Evolutionary conservation across 164 flowering plant species (phyloP), one percentile per base, ranked within the genome.

Genomic region (Tetracentron sinense): DNA sequence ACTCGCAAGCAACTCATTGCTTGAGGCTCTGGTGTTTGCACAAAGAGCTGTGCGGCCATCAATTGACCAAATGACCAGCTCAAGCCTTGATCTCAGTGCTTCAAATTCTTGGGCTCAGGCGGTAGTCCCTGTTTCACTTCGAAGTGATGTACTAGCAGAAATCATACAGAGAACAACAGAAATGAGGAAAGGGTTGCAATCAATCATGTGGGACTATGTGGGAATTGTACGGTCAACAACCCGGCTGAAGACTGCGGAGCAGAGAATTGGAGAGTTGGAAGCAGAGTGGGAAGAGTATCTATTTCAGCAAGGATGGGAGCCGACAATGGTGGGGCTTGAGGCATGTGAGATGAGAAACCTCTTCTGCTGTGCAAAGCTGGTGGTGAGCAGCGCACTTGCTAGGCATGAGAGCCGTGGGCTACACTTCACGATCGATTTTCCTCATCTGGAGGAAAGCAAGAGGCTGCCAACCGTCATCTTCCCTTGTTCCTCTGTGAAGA

Each of bases 331-430:
- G 55, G 88, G 84, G 25, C 74, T 83, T 7, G 96, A 94, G 78
- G 93, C 85, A 20, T 86, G 95, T 62, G 96, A 94, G 72, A 83
- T 91, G 97, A 79, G 99, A 75, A 94, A 94, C 74, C 83, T 94
- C 19, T 85, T 94, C 30, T 89, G 97, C 65, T 91, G 97, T 61
- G 91, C 97, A 20, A 89, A 88, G 75, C 75, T 94, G 59, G 97
- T 94, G 0, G 86, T 91, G 26, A 91, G 87, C 74, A 94, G 99
- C 60, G 97, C 99, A 1, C 84, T 91, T 2, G 65, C 97, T 0
- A 82, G 99, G 77, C 97, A 82, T 16, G 99, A 94, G 67, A 94
- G 99, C 68, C 90, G 96, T 7, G 99, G 99, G 31, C 96, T 94
- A 26, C 99, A 94, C 70, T 94, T 89, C 74, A 89, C 91, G 0